Base-by-base conservation (phyloP, 2,329 filamentous ascomycete species). In the Aspergillus sp. region DNA sequence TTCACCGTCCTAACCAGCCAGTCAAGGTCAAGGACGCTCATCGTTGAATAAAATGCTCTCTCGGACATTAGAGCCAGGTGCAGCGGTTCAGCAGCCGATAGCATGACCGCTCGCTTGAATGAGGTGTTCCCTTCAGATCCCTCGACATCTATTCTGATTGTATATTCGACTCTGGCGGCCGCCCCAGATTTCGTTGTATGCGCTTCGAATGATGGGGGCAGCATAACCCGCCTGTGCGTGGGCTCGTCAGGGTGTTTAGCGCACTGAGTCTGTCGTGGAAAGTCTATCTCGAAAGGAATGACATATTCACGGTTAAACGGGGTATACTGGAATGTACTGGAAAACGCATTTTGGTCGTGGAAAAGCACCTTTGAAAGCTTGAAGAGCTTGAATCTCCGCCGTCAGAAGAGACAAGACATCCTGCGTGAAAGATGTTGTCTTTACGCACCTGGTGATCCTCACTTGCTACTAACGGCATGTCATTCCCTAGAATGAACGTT, bases 191-290 rank as follows among this genome's bases (percentile, higher is more conserved):
- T 43, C 14, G 12, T 17, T 14, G 25, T 19, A 17, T 3, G 46
- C 19, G 19, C 15, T 11, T 46, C 40, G 21, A 56, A 56, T 8
- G 54, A 56, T 5, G 54, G 41, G 11, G 54, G 54, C 45, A 56
- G 54, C 2, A 19, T 9, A 8, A 31, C 31, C 27, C 27, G 21
- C 3, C 33, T 31, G 9, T 31, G 27, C 27, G 27, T 8, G 8
- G 27, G 27, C 8, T 31, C 27, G 8, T 11, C 27, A 9, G 27
- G 40, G 15, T n/a, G 19, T 21, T 11, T 51, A 12, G 27, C 19
- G 40, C 40, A 44, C 23, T 37, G 12, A 9, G 40, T 15, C 21
- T 9, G 15, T 4, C 11, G 27, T 2, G 47, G 54, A 27, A 56
- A 56, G 17, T 9, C 4, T 6, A 56, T 39, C 15, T 46, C 47